These are phyloP conservation scores for Saccharomyces hybrid DNA, from an alignment of 1,139 yeast genomes.

Conservation along the genomic window DNA sequence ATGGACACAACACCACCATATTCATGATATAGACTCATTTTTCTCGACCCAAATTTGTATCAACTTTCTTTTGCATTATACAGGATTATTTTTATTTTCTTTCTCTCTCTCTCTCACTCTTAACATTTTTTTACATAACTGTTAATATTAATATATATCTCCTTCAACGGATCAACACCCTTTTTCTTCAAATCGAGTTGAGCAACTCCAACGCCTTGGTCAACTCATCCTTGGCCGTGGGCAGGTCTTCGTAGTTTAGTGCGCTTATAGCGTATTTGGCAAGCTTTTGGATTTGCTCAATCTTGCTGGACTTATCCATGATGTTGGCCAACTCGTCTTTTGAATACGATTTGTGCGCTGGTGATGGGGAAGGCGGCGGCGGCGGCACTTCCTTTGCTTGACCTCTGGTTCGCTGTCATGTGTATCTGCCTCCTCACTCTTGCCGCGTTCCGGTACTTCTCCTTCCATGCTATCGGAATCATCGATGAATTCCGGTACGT, in stretches of 20 bases:
- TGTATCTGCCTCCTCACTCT: not conserved
- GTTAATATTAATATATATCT: conserved; percentile 1
- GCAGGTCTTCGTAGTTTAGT: conserved; percentile 78
- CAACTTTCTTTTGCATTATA: not conserved
- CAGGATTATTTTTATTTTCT: conserved; percentile 1
- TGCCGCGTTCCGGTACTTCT: not conserved
- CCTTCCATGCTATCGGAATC: not conserved
- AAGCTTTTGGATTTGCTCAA: conserved; percentile 63
- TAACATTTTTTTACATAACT: not conserved
- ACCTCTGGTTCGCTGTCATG: not conserved
- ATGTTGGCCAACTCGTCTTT: conserved; percentile 17
- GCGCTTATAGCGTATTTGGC: conserved; percentile 93
- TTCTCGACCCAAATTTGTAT: not conserved
- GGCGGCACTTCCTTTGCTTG: not conserved
- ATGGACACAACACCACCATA: not conserved
- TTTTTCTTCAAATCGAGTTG: conserved; percentile 9
- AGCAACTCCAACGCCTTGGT: conserved; percentile 50
- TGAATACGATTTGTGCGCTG: conserved; percentile 6
- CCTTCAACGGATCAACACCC: conserved; percentile 1
- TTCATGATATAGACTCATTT: not conserved
- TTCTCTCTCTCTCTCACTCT: not conserved
- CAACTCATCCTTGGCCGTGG: conserved; percentile 75
- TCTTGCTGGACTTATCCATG: conserved; percentile 24
- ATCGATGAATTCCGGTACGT: not conserved
- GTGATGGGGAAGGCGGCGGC: conserved; percentile 4